These are phyloP conservation scores for Solanum medicagineum DNA, from an alignment of 257 asterid species.

Conservation along the genomic window DNA sequence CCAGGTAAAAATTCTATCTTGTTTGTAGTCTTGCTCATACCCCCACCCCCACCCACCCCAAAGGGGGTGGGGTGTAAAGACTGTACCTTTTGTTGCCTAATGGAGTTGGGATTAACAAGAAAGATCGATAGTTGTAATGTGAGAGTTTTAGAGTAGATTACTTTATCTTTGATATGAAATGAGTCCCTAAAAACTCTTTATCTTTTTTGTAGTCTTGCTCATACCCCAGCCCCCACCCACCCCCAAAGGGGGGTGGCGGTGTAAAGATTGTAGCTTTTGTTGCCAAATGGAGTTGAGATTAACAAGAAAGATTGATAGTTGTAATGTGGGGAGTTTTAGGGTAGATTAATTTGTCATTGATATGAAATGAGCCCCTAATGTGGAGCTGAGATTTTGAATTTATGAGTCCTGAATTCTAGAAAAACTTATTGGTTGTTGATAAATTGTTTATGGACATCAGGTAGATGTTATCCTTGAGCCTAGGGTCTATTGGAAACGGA, in stretches of 20 bases:
- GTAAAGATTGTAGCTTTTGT: neutral
- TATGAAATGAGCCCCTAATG: neutral
- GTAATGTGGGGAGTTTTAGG: neutral
- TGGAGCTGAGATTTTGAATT: neutral
- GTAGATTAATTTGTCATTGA: neutral
- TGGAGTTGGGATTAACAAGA: neutral
- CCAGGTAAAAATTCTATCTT: slow-evolving; percentile 21
- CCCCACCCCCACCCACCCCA: no score
- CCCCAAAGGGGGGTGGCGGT: no score
- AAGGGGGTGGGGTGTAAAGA: no score
- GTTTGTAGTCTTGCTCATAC: neutral
- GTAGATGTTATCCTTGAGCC: neutral
- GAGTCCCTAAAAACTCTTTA: neutral
- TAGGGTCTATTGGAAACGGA: neutral
- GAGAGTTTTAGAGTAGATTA: neutral
- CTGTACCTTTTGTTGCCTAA: neutral
- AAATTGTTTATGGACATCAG: neutral
- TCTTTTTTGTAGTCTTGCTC: neutral
- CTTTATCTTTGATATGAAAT: neutral
- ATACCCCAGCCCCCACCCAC: neutral
- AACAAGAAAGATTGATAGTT: neutral
- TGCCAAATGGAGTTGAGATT: neutral
- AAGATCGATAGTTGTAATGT: neutral
- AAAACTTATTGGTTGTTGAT: neutral
- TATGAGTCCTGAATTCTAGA: neutral